Base-by-base conservation (phyloP, 140 eudicot species). In the Anethum foeniculum region DNA sequence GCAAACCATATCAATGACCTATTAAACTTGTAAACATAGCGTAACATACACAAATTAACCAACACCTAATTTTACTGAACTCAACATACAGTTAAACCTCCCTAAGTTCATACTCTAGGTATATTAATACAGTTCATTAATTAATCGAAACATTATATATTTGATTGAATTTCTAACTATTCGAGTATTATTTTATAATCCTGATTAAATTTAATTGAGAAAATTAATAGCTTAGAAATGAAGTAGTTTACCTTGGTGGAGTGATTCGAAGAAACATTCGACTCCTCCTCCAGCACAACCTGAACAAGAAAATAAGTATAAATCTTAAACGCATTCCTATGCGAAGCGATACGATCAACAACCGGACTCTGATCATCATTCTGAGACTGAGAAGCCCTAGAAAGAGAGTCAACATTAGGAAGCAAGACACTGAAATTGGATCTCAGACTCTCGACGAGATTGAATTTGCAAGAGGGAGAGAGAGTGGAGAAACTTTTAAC, bases 351-450 rank as follows among this genome's bases (percentile, higher is more conserved):
- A 60, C 94, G 85, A 64, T 88, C 92, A 25, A 84, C 77, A 32
- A 80, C 71, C 34, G 76, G 67, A 47, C 23, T 41, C 27, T 79
- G 83, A 11, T 82, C 84, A 51, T 65, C 86, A 38, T 68, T 81
- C 9, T 79, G 85, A 11, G 93, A 83, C 5, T 81, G 67, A 1
- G 88, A 74, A 36, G 16, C 85, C 81, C 97, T 75, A 72, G 85
- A 88, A 18, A 95, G 87, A 5, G 96, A 95, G 85, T 92, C 99
- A 1, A 95, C 91, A 82, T 88, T 95, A 27, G 99, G 99, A 77
- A 95, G 89, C 83, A 95, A 76, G 34, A 95, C 99, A 80, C 97
- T 95, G 79, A 95, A 86, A 81, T 95, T 95, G 1, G 97, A 95
- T 85, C 97, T 86, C 16, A 95, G 83, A 58, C 92, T 85, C 87